Base-by-base conservation (phyloP, 805 yeast species). In the Metschnikowia dekortorum region DNA sequence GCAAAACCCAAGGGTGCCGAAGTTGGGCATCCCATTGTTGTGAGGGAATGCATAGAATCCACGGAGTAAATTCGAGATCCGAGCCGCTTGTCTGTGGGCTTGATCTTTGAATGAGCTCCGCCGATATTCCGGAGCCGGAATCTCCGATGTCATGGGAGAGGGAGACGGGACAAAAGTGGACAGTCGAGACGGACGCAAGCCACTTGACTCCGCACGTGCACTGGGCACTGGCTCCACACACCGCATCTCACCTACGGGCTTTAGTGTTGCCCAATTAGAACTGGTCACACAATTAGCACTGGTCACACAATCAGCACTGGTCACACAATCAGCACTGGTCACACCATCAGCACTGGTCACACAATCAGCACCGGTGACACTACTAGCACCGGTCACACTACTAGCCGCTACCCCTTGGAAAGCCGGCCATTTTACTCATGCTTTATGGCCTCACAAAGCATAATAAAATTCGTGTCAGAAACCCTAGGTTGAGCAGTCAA, bases 401-500 rank as follows among this genome's bases (percentile, higher is more conserved):
- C 1, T 22, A 22, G 22, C 5, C 22, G 22, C 22, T 22, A 22
- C 22, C 22, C 32, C 10, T 30, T 5, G 10, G 8, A 8, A 30
- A 8, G 10, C 32, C 32, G 32, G 10, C 32, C 32, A 42, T 51
- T 52, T 56, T 51, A 56, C 13, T 39, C 50, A 50, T 14, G 2
- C 41, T 46, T 52, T 52, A 66, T 70, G 75, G 41, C 60, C 74
- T 44, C 75, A 70, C 68, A 50, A 52, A 55, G 41, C 30, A 18
- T 51, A 55, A 46, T 63, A 68, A 69, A 66, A 62, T 74, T 50
- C 78, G 96, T 95, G 91, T 88, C 96, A 85, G 96, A 75, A 84
- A 90, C 95, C 96, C 63, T 62, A 57, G 73, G 96, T 89, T 96
- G 87, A 89, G 81, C 81, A 84, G 94, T 90, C 87, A 72, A 96